Evolutionary conservation across 1,139 yeast species (phyloP).

Genomic region (Torulaspora pretoriensis): DNA sequence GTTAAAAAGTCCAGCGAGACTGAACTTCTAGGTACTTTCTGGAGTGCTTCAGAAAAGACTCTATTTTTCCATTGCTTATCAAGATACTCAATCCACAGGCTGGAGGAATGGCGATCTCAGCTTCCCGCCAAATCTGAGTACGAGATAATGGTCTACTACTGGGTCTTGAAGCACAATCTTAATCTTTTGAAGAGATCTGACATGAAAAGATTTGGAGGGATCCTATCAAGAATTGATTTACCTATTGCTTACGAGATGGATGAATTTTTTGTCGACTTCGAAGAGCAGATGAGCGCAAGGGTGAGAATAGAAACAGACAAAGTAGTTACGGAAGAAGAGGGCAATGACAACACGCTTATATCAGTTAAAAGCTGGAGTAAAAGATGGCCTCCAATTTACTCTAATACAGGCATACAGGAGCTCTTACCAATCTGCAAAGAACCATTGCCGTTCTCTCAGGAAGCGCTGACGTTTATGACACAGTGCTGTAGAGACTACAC

Average conservation of each 20-base stretch:
- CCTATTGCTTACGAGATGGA: conserved; percentile 37
- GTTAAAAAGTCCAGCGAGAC: neutral
- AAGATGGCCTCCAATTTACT: conserved; percentile 30
- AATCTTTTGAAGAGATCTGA: conserved; percentile 17
- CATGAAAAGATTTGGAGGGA: conserved; percentile 17
- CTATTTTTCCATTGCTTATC: conserved; percentile 30
- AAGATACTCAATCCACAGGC: conserved; percentile 31
- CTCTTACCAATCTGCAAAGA: conserved; percentile 16
- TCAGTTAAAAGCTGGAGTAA: conserved; percentile 28
- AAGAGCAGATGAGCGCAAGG: conserved; percentile 25
- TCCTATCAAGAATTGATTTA: conserved; percentile 21
- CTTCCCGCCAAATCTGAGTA: conserved; percentile 27
- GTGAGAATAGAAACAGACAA: conserved; percentile 13
- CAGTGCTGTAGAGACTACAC: conserved; percentile 16
- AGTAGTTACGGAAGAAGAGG: conserved; percentile 2
- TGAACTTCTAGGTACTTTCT: conserved; percentile 23
- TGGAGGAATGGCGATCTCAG: conserved; percentile 30
- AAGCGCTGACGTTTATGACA: neutral
- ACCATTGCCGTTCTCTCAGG: conserved; percentile 16
- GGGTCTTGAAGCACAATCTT: conserved; percentile 24
- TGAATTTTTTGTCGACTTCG: conserved; percentile 28
- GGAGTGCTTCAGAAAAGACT: conserved; percentile 32
- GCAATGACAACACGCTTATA: conserved; percentile 14
- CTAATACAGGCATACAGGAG: conserved; percentile 23
- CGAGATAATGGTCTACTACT: conserved; percentile 31